Base-by-base conservation (phyloP, 2,329 filamentous ascomycete species). In the Fusarium sp. region DNA sequence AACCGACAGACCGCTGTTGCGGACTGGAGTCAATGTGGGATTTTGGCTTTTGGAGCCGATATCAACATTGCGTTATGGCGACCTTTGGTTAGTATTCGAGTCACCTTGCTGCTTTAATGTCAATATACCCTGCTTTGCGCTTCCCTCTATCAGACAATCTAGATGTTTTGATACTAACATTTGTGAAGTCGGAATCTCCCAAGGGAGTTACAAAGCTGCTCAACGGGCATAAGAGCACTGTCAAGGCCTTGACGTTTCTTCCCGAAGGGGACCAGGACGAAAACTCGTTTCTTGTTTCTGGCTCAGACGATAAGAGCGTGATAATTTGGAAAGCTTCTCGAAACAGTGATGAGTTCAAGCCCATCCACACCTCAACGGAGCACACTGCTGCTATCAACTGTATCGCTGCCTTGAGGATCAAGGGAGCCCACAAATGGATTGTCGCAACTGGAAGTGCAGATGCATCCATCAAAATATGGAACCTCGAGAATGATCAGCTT, bases 1-100 rank as follows among this genome's bases (percentile, higher is more conserved):
- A 99, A 98, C 82, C 89, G 96, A 77, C 94, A 98, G 79, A 93
- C 96, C 24, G 91, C 92, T 22, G 93, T 94, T 35, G 95, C 96
- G 35, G 96, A 98, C 84, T 99, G 96, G 96, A 91, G 93, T 80
- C 80, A 84, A 26, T 84, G 88, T 72, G 93, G 93, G 15, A 81
- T 95, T 50, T 86, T 99, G 61, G 96, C 95, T 36, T 99, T 94
- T 84, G 96, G 96, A 38, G 92, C 95, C 14, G 94, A 97, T 82
- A 91, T 92, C 76, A 96, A 96, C 83, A 89, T 99, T 77, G 96
- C 95, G 48, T 81, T 98, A 45, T 99, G 96, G 96, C 87, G 91
- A 80, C 95, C 95, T 63, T 83, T 88, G 80, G 94, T 95, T 87
- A 83, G 91, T 84, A 67, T 55, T 20, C 51, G 65, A 73, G 64